These are phyloP conservation scores for Podila verticillata DNA, from an alignment of 192 early-diverging fungal genomes.

Conservation along the genomic window DNA sequence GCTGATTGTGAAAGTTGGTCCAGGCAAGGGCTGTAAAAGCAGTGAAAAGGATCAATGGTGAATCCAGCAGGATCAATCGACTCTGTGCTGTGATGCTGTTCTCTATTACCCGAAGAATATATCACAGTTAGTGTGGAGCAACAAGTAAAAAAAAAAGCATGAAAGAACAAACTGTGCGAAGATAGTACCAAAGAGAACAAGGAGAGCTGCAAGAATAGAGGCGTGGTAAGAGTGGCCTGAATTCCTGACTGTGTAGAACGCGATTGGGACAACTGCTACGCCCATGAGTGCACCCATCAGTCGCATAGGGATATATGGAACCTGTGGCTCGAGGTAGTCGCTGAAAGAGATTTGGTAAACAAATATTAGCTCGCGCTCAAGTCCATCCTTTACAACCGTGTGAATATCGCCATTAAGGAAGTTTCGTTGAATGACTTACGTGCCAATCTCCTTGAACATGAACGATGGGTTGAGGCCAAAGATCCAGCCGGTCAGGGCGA, in stretches of 20 bases:
- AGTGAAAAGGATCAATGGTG: conserved; percentile 90
- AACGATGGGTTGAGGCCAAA: conserved; percentile 93
- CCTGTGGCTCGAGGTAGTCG: conserved; percentile 87
- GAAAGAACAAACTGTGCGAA: not conserved
- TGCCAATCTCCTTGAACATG: conserved; percentile 93
- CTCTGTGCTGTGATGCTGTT: conserved; percentile 91
- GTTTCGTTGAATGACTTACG: conserved; percentile 49
- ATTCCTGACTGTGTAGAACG: conserved; percentile 84
- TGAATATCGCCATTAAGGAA: not conserved
- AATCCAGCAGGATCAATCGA: conserved; percentile 91
- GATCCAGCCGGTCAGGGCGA: conserved; percentile 79
- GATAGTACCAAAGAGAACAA: conserved; percentile 81
- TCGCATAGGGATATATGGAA: conserved; percentile 91
- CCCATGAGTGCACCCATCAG: conserved; percentile 82
- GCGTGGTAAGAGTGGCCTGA: conserved; percentile 81
- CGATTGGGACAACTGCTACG: conserved; percentile 81
- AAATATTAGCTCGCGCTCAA: not conserved
- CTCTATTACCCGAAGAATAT: conserved; percentile 58
- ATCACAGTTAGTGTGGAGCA: not conserved
- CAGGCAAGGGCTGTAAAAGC: conserved; percentile 83
- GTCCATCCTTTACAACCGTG: not conserved
- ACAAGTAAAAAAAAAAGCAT: not conserved
- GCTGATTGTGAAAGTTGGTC: conserved; percentile 86
- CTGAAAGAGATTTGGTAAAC: conserved; percentile 43
- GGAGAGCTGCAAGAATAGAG: conserved; percentile 76